Conservation (phyloP, 2,329 filamentous ascomycete species). For the Fusarium neocosmosporiellum region DNA sequence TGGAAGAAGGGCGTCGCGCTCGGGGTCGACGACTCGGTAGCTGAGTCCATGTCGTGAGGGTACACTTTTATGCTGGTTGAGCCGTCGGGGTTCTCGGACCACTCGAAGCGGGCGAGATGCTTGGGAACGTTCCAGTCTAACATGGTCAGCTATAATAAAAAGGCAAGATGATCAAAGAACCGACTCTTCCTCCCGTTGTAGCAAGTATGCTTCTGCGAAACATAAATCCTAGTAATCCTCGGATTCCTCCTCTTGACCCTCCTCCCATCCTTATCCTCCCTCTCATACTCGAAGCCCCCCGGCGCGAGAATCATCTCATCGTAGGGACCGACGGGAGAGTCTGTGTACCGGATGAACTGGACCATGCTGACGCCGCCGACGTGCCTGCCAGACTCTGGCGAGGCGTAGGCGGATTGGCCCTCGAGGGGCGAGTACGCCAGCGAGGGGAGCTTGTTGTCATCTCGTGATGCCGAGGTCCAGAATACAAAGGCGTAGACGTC, state of each 20-base stretch:
- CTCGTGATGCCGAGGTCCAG: slow-evolving; percentile 48
- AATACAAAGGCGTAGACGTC: slow-evolving; percentile 58
- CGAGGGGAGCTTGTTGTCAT: slow-evolving; percentile 46
- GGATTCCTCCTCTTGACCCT: slow-evolving; percentile 48
- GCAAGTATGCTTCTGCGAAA: slow-evolving; percentile 62
- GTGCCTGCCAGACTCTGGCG: slow-evolving; percentile 48
- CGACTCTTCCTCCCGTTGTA: slow-evolving; percentile 64
- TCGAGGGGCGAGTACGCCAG: slow-evolving; percentile 62
- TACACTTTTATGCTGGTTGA: slow-evolving; percentile 57
- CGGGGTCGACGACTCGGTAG: slow-evolving; percentile 46
- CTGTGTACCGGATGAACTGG: slow-evolving; percentile 62
- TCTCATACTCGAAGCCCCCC: slow-evolving; percentile 57
- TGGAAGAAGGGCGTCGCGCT: slow-evolving; percentile 57
- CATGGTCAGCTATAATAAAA: background rate
- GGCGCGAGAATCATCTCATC: slow-evolving; percentile 64
- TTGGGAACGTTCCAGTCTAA: slow-evolving; percentile 68
- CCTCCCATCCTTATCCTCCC: slow-evolving; percentile 48
- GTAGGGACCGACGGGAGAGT: slow-evolving; percentile 64
- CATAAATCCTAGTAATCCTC: slow-evolving; percentile 65
- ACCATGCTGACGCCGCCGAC: slow-evolving; percentile 60
- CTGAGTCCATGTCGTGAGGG: slow-evolving; percentile 53
- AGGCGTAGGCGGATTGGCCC: slow-evolving; percentile 52
- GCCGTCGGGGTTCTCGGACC: slow-evolving; percentile 51
- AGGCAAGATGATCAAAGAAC: slow-evolving; percentile 13
- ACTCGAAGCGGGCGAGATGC: slow-evolving; percentile 64